A percentile compares a stretch with the other conserved stretches of the same genome.
Conservation (phyloP, 2,329 filamentous ascomycete species). For the Metarhizium album region DNA sequence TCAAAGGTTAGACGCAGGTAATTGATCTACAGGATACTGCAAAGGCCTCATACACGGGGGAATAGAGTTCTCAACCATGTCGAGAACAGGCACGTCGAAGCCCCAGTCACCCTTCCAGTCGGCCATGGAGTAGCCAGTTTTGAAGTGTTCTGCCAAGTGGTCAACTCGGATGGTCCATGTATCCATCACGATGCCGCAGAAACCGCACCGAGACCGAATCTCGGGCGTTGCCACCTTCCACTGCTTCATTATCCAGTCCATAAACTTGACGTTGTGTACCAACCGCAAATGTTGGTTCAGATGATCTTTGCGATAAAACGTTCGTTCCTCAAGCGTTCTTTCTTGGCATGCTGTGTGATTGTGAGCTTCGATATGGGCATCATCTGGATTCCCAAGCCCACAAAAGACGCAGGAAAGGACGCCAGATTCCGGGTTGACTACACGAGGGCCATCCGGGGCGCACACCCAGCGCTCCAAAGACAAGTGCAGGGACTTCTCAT, state of each 20-base stretch:
- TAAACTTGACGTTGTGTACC: conserved; percentile 51
- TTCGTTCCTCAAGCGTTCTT: conserved; percentile 48
- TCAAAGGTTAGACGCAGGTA: conserved; percentile 30
- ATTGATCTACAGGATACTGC: conserved; percentile 24
- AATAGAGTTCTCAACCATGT: conserved; percentile 56
- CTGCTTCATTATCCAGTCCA: conserved; percentile 51
- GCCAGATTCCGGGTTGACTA: conserved; percentile 49
- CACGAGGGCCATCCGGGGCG: conserved; percentile 43
- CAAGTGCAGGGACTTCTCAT: conserved; percentile 56
- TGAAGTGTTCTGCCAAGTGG: conserved; percentile 58
- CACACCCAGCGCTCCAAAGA: conserved; percentile 59
- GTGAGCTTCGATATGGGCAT: conserved; percentile 46
- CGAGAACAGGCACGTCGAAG: conserved; percentile 49
- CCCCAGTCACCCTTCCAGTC: conserved; percentile 63
- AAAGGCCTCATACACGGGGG: conserved; percentile 47
- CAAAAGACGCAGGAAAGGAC: conserved; percentile 49
- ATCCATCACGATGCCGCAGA: conserved; percentile 51
- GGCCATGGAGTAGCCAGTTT: conserved; percentile 53
- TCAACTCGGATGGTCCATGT: conserved; percentile 51
- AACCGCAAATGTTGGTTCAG: conserved; percentile 55
- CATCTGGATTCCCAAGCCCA: conserved; percentile 41
- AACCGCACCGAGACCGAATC: conserved; percentile 54
- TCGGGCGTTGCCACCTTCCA: conserved; percentile 52
- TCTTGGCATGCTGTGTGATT: conserved; percentile 57
- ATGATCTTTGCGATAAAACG: conserved; percentile 57